phyloP scores from a whole-genome alignment of 345 rosid genomes.

The Brassica nigra region DNA sequence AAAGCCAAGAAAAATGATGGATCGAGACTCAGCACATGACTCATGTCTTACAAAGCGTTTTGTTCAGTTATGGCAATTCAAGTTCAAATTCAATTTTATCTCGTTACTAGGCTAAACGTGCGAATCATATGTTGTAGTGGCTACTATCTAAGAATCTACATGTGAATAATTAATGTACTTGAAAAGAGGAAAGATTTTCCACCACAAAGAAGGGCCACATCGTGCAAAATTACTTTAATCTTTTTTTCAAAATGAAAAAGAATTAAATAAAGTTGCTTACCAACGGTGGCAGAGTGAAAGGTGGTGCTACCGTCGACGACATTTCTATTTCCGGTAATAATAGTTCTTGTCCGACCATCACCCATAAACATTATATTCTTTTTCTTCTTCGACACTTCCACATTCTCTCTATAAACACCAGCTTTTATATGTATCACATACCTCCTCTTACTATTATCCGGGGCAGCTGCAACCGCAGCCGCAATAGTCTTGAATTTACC shows the following conservation, averaged over 20 bases:
- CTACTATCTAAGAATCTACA: conserved; percentile 23
- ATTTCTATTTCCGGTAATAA: conserved; percentile 73
- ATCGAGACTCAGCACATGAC: conserved; percentile 18
- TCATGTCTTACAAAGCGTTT: neutral
- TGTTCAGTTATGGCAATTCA: conserved; percentile 12
- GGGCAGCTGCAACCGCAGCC: conserved; percentile 76
- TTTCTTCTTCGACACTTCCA: conserved; percentile 63
- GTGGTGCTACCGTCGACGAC: conserved; percentile 92
- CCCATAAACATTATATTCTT: conserved; percentile 78
- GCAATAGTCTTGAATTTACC: conserved; percentile 63
- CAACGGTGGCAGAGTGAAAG: conserved; percentile 84
- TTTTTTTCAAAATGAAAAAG: neutral
- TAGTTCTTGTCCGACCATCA: conserved; percentile 70
- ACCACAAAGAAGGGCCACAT: conserved; percentile 24
- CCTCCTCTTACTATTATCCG: conserved; percentile 58
- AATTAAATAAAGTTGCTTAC: conserved; percentile 44
- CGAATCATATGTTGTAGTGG: neutral
- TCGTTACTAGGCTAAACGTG: conserved; percentile 16
- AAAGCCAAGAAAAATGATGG: conserved; percentile 24
- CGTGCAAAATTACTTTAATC: neutral
- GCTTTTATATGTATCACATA: conserved; percentile 75
- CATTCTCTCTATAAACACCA: conserved; percentile 80
- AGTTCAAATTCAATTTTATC: neutral
- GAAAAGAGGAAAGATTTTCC: conserved; percentile 11
- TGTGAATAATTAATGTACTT: conserved; percentile 22